These are phyloP conservation scores for Cicer pinnatifidum DNA, from an alignment of 306 rosid species.

Conservation along the genomic window DNA sequence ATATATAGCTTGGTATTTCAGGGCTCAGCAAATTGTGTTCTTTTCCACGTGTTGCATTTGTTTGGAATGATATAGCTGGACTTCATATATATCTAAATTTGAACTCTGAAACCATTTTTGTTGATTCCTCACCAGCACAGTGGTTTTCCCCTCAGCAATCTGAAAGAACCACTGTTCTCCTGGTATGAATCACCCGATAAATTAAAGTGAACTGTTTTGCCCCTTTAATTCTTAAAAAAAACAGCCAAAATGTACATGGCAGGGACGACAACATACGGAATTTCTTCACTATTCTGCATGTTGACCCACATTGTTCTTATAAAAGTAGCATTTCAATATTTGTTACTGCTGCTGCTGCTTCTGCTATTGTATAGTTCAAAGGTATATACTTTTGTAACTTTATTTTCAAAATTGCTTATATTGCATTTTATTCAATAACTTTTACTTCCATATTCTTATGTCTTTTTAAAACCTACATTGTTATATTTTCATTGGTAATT, in stretches of 20 bases:
- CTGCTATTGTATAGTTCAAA: constrained; percentile 75
- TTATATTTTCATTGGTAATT: constrained; percentile 33
- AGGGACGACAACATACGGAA: background rate
- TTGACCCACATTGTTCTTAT: constrained; percentile 37
- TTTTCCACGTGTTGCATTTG: constrained; percentile 93
- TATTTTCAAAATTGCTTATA: constrained; percentile 26
- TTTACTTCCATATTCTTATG: constrained; percentile 11
- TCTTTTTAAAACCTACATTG: constrained; percentile 11
- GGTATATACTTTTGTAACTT: constrained; percentile 56
- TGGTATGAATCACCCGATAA: constrained; percentile 57
- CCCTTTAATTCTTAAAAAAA: constrained; percentile 11
- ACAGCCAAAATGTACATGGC: background rate
- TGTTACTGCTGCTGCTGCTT: constrained; percentile 70
- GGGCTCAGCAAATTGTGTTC: constrained; percentile 91
- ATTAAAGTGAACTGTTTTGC: background rate
- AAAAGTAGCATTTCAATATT: constrained; percentile 52
- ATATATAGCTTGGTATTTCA: constrained; percentile 51
- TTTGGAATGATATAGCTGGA: constrained; percentile 91
- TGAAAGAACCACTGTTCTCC: constrained; percentile 77
- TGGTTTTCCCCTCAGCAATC: constrained; percentile 70
- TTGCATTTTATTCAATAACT: constrained; percentile 34
- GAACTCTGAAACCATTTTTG: constrained; percentile 68
- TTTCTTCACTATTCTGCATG: constrained; percentile 62
- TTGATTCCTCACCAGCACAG: constrained; percentile 79
- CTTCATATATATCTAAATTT: constrained; percentile 83